Percentiles rank a stretch among this genome's conserved stretches.
These are phyloP conservation scores for Sphagnum tenellum DNA, from an alignment of 225 moss, liverwort and hornwort genomes.

Conservation along the genomic window DNA sequence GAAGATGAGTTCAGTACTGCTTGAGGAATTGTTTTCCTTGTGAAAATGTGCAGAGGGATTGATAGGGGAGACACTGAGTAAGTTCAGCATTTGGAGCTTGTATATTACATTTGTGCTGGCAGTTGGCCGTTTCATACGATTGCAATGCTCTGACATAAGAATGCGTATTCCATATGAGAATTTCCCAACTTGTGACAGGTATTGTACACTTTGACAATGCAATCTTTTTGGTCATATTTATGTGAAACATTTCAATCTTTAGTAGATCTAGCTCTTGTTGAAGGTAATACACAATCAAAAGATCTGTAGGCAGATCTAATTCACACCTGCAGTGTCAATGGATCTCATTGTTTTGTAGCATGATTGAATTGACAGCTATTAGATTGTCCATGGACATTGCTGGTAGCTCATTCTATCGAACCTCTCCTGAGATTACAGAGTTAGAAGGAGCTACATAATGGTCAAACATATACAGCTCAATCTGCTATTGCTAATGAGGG, in stretches of 20 bases:
- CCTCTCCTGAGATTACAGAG: too few relatives aligned
- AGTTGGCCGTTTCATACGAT: slow-evolving; percentile 35
- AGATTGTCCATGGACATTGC: too few relatives aligned
- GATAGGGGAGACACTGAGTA: slow-evolving; percentile 34
- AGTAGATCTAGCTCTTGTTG: not conserved
- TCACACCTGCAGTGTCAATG: not conserved
- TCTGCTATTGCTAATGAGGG: too few relatives aligned
- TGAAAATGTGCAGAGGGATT: slow-evolving; percentile 23
- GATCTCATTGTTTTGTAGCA: too few relatives aligned
- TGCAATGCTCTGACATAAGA: slow-evolving; percentile 42
- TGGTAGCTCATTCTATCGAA: too few relatives aligned
- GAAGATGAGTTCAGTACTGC: too few relatives aligned
- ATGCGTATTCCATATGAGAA: slow-evolving; percentile 45
- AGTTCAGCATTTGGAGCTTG: slow-evolving; percentile 44
- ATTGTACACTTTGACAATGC: not conserved
- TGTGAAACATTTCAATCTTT: not conserved
- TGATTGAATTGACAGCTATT: too few relatives aligned
- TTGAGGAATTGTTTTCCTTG: too few relatives aligned
- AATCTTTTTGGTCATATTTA: not conserved
- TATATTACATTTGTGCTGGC: slow-evolving; percentile 46
- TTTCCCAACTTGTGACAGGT: slow-evolving; percentile 43
- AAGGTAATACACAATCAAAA: not conserved
- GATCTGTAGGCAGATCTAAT: not conserved
- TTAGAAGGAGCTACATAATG: too few relatives aligned
- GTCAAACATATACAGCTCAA: too few relatives aligned